phyloP scores from a whole-genome alignment of 345 rosid genomes.

The Cardamine resedifolia region DNA sequence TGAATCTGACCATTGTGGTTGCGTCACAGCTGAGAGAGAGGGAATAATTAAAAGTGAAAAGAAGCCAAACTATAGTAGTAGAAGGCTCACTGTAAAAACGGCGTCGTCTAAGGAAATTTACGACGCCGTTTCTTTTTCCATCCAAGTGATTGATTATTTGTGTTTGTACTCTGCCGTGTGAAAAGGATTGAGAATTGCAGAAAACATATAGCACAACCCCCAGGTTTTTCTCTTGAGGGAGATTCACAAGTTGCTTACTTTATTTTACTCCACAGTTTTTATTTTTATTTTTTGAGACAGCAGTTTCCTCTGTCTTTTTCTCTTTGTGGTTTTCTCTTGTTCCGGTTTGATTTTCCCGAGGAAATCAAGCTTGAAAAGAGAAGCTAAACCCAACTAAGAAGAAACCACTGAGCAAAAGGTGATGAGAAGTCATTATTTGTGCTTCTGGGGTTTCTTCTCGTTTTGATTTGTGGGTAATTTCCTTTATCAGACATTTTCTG shows the following conservation, averaged over 20 bases:
- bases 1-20: slow-evolving; percentile 15
- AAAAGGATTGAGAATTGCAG: slow-evolving; percentile 28
- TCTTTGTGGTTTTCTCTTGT: slow-evolving; percentile 22
- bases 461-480: neutral
- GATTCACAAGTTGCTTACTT: slow-evolving; percentile 3
- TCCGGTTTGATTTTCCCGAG: slow-evolving; percentile 20
- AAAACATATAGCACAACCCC: slow-evolving; percentile 10
- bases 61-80: neutral
- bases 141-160: neutral
- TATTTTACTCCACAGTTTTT: neutral
- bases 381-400: slow-evolving; percentile 15
- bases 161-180: slow-evolving; percentile 27
- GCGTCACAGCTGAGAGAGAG: slow-evolving; percentile 34
- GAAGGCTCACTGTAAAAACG: slow-evolving; percentile 25
- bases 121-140: slow-evolving; percentile 19
- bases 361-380: slow-evolving; percentile 19
- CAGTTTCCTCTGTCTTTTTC: slow-evolving; percentile 27
- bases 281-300: slow-evolving; percentile 1
- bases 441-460: neutral
- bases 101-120: neutral
- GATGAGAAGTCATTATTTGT: too few species aligned
- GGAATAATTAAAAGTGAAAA: slow-evolving; percentile 19
- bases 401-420: slow-evolving; percentile 18
- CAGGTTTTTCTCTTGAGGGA: slow-evolving; percentile 22
- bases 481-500: neutral